These are phyloP conservation scores for Metahyphopichia silvanorum DNA, from an alignment of 805 yeast species.

Conservation along the genomic window DNA sequence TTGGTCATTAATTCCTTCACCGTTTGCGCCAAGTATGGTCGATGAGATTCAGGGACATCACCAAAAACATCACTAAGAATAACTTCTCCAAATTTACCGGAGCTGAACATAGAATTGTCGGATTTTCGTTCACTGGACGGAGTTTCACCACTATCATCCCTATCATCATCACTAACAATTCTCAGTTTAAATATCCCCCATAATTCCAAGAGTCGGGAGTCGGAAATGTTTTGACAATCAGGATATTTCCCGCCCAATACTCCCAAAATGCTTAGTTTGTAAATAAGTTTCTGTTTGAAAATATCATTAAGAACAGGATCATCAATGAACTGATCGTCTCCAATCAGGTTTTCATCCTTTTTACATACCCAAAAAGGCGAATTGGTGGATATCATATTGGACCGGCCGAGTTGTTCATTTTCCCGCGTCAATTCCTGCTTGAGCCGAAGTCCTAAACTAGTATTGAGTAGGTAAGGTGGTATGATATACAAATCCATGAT, in stretches of 20 bases:
- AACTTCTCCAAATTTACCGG: slow-evolving; percentile 9
- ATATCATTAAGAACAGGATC: slow-evolving; percentile 29
- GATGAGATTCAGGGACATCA: slow-evolving; percentile 15
- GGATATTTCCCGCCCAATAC: slow-evolving; percentile 32
- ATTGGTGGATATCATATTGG: slow-evolving; percentile 22
- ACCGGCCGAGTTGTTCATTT: slow-evolving; percentile 21
- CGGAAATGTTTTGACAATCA: slow-evolving; percentile 15
- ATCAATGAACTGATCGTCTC: slow-evolving; percentile 19
- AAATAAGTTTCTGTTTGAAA: slow-evolving; percentile 28
- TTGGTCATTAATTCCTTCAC: slow-evolving; percentile 21
- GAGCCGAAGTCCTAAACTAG: slow-evolving; percentile 32
- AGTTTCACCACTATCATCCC: not conserved
- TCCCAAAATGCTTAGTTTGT: slow-evolving; percentile 34
- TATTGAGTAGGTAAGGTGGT: slow-evolving; percentile 41
- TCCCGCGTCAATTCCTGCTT: slow-evolving; percentile 19
- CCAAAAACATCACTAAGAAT: slow-evolving; percentile 2
- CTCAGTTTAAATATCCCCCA: slow-evolving; percentile 29
- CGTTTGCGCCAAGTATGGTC: slow-evolving; percentile 16
- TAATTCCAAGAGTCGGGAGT: slow-evolving; percentile 27
- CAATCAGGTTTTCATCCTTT: slow-evolving; percentile 3
- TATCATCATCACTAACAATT: slow-evolving; percentile 9
- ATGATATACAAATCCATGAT: slow-evolving; percentile 26
- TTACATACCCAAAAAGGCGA: slow-evolving; percentile 23
- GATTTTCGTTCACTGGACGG: too few species aligned
- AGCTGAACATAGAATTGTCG: slow-evolving; percentile 2